Conservation (phyloP, 2,329 filamentous ascomycete genomes). For the Cadophora sp. region DNA sequence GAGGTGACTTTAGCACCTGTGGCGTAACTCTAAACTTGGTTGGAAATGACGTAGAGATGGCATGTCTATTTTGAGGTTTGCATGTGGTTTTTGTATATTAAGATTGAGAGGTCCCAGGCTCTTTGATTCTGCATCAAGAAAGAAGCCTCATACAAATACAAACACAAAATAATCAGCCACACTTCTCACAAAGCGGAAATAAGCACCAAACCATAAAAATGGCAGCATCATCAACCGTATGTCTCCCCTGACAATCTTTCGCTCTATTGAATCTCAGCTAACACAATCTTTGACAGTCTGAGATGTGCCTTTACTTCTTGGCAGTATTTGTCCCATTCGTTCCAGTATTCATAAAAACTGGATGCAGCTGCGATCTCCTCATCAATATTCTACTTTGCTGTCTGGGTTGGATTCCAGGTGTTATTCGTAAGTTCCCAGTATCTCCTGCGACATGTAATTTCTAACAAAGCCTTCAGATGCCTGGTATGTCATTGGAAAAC, state of each 20-base stretch:
- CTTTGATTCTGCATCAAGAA: not conserved
- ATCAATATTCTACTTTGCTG: constrained; percentile 49
- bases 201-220: constrained; percentile 13
- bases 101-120: not conserved
- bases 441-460: not conserved
- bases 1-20: not conserved
- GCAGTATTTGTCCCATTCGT: constrained; percentile 41
- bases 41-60: not conserved
- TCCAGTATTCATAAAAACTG: constrained; percentile 47
- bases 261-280: not conserved
- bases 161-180: not conserved
- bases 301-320: constrained; percentile 40
- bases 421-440: constrained; percentile 37
- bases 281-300: constrained; percentile 26
- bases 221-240: constrained; percentile 24
- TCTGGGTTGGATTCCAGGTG: constrained; percentile 46
- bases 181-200: not conserved
- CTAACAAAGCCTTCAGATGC: constrained; percentile 32
- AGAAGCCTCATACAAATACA: too few relatives aligned
- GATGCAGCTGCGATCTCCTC: constrained; percentile 48
- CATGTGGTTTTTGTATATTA: not conserved
- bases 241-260: not conserved
- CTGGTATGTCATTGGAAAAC: constrained; percentile 41
- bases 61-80: not conserved
- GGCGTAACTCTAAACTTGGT: constrained; percentile 7